These are phyloP conservation scores for Xylaria sp. DNA, from an alignment of 2,329 filamentous ascomycete species.

Conservation along the genomic window DNA sequence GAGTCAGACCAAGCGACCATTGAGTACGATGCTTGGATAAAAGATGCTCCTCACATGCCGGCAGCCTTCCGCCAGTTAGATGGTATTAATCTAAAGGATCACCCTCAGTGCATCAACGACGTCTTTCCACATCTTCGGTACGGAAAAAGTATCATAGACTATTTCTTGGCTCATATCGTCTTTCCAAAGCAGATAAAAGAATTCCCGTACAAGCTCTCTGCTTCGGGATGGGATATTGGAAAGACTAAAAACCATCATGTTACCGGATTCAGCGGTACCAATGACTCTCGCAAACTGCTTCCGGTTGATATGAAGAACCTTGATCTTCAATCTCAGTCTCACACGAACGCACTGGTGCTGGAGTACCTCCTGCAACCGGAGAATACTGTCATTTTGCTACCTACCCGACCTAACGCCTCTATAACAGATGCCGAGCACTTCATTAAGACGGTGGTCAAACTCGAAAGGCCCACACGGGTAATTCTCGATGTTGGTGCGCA, in stretches of 20 bases:
- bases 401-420: constrained; percentile 56
- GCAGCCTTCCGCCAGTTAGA: constrained; percentile 54
- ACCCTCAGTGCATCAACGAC: constrained; percentile 38
- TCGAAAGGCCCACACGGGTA: constrained; percentile 62
- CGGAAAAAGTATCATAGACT: constrained; percentile 69
- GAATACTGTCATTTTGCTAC: constrained; percentile 46
- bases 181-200: constrained; percentile 72
- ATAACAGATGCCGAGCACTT: constrained; percentile 47
- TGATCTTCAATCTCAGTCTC: constrained; percentile 65
- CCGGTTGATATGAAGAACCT: constrained; percentile 70
- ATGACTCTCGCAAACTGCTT: constrained; percentile 70
- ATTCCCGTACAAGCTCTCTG: constrained; percentile 71
- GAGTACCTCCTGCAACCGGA: constrained; percentile 65
- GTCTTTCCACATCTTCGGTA: constrained; percentile 66
- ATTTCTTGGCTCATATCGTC: constrained; percentile 67
- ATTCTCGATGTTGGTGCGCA: constrained; percentile 74
- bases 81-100: constrained; percentile 70
- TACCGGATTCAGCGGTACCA: constrained; percentile 78
- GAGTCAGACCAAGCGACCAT: constrained; percentile 62
- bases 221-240: constrained; percentile 75
- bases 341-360: constrained; percentile 73
- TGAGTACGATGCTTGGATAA: constrained; percentile 64
- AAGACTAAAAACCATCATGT: constrained; percentile 59
- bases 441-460: constrained; percentile 56
- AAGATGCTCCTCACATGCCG: constrained; percentile 39